A percentile compares a stretch with the other conserved stretches of the same genome.
Evolutionary conservation across 495 filamentous ascomycete genomes (phyloP).

Genomic region (Aspergillus bridgeri): DNA sequence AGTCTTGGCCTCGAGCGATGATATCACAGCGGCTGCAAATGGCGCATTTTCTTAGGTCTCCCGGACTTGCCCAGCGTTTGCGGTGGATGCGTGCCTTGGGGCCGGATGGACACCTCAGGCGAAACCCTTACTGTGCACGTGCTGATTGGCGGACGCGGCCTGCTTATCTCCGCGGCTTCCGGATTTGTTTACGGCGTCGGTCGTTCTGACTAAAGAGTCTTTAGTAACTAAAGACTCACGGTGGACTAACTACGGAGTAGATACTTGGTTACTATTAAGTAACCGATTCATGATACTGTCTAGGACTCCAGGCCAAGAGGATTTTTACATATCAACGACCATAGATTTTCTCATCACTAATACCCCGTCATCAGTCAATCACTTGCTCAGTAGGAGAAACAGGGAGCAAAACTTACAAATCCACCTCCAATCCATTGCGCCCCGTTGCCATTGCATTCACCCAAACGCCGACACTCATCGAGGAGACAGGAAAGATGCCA

Average conservation of each 20-base stretch:
- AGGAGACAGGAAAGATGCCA: constrained; percentile 50
- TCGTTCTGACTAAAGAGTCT: too few species aligned
- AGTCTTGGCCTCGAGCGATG: too few species aligned
- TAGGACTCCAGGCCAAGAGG: too few species aligned
- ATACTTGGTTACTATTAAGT: too few species aligned
- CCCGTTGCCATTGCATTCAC: constrained; percentile 54
- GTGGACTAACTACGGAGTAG: too few species aligned
- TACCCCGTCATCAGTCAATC: neutral
- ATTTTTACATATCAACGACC: neutral
- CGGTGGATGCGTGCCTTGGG: neutral
- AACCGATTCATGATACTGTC: too few species aligned
- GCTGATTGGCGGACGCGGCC: neutral
- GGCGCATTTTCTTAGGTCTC: neutral
- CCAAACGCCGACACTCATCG: constrained; percentile 57
- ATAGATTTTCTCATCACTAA: neutral
- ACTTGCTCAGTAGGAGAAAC: neutral
- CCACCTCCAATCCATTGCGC: constrained; percentile 19
- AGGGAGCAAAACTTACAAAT: neutral
- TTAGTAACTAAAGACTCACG: too few species aligned
- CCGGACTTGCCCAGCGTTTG: neutral
- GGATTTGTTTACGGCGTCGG: neutral
- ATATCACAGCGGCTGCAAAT: neutral
- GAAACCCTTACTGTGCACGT: neutral
- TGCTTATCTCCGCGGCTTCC: neutral
- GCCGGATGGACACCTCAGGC: neutral